Evolutionary conservation across 805 yeast genomes (phyloP).

Genomic region (Metschnikowia chrysomelidarum): DNA sequence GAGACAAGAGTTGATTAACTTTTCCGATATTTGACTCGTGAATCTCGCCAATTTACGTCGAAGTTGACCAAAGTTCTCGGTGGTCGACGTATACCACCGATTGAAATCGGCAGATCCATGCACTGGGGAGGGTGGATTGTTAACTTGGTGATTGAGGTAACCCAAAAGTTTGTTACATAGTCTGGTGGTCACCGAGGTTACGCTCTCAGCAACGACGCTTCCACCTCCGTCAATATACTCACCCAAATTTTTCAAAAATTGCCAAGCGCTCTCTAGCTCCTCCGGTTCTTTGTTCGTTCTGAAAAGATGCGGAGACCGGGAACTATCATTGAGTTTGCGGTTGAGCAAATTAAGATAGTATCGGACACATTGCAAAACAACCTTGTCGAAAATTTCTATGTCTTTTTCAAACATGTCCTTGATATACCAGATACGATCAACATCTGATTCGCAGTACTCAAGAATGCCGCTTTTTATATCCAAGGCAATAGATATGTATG

Average conservation of each 20-base stretch:
- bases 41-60: constrained; percentile 84
- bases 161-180: constrained; percentile 65
- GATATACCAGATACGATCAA: constrained; percentile 67
- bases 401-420: constrained; percentile 60
- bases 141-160: constrained; percentile 69
- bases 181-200: constrained; percentile 61
- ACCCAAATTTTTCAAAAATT: constrained; percentile 72
- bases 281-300: constrained; percentile 91
- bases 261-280: constrained; percentile 80
- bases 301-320: constrained; percentile 59
- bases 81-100: constrained; percentile 65
- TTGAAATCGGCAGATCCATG: constrained; percentile 35
- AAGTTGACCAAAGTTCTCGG: constrained; percentile 70
- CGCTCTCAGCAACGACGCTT: constrained; percentile 74
- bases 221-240: constrained; percentile 78
- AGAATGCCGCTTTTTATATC: constrained; percentile 67
- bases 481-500: constrained; percentile 71
- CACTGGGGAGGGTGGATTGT: constrained; percentile 48
- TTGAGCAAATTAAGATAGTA: constrained; percentile 70
- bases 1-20: constrained; percentile 70
- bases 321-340: constrained; percentile 75
- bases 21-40: constrained; percentile 59
- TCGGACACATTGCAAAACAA: constrained; percentile 69
- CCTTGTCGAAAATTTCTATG: constrained; percentile 51
- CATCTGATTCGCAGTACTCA: constrained; percentile 54